Base-by-base conservation (phyloP, 2,329 filamentous ascomycete genomes). In the Grosmannia penicillata region DNA sequence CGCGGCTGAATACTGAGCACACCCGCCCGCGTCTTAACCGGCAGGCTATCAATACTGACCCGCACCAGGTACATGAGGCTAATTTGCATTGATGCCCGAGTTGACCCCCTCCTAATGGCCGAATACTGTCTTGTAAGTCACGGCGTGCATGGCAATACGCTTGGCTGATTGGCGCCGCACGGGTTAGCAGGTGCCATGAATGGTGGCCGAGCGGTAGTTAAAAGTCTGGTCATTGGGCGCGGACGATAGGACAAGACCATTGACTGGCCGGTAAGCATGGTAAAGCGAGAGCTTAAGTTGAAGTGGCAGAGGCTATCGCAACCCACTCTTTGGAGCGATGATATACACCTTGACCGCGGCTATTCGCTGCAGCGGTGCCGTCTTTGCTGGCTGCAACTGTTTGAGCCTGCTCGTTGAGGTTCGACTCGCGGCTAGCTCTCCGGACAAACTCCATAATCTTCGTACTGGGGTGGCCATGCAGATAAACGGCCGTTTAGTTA, bases 191-290 rank as follows among this genome's bases (percentile, higher is more conserved):
- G 43, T 42, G 33, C 43, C 45, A 37, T 46, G 45, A 21, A 46
- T 25, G 4, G 40, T 46, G 23, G 45, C 45, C 1, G 38, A 36
- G 10, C 45, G 44, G 43, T 46, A 46, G 45, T 46, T 46, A 41
- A 46, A 46, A 6, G 45, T 42, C 39, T 46, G 45, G 21, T 41
- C 45, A 37, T 46, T 46, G 21, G 45, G 45, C 3, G 45, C 45
- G 2, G 40, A 43, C 9, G 45, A 45, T 4, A 46, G 33, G 4
- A 43, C 45, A 2, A 46, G 43, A 24, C 43, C 45, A 30, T 46
- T 43, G 26, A 46, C 42, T 46, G 15, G 4, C n/a, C 8, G 15
- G 18, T 25, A 4, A 31, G 38, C 10, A 2, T 4, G 10, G 17
- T 7, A n/a, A 6, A 4, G 27, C 4, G 35, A n/a, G n/a, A n/a